Conservation (phyloP, 2,329 filamentous ascomycete species). For the Clarireedia paspali region DNA sequence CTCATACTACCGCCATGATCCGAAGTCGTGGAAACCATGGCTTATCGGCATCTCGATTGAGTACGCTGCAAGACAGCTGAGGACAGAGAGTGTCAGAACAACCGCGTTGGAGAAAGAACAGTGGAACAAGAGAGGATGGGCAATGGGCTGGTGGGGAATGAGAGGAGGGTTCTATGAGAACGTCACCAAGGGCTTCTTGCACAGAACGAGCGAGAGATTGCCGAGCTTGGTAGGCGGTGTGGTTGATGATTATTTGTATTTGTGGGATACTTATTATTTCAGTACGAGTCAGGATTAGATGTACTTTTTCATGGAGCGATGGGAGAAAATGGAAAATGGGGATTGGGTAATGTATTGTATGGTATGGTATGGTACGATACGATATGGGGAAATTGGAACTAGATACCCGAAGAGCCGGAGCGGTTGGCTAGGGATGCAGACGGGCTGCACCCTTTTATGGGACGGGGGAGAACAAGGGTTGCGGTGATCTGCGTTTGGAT, state of each 20-base stretch:
- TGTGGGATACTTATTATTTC: slow-evolving; percentile 98
- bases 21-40: slow-evolving; percentile 84
- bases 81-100: slow-evolving; percentile 56
- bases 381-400: too few species aligned
- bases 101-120: slow-evolving; percentile 87
- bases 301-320: neutral
- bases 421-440: too few species aligned
- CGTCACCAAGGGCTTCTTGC: slow-evolving; percentile 69
- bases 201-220: slow-evolving; percentile 35
- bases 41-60: slow-evolving; percentile 78
- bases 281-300: slow-evolving; percentile 27
- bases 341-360: too few species aligned
- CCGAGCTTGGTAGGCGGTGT: slow-evolving; percentile 72
- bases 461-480: too few species aligned
- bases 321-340: too few species aligned
- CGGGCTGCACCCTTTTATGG: too few species aligned
- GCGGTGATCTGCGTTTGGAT: too few species aligned
- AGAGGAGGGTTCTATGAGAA: slow-evolving; percentile 95
- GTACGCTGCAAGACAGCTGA: slow-evolving; percentile 77
- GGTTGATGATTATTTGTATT: slow-evolving; percentile 90
- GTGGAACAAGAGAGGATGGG: slow-evolving; percentile 80
- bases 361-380: too few species aligned
- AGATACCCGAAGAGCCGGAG: too few species aligned
- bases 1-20: slow-evolving; percentile 56
- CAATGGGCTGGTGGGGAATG: slow-evolving; percentile 93